phyloP scores from a whole-genome alignment of 75 land plant species.

The Isoetes taiwanensis region DNA sequence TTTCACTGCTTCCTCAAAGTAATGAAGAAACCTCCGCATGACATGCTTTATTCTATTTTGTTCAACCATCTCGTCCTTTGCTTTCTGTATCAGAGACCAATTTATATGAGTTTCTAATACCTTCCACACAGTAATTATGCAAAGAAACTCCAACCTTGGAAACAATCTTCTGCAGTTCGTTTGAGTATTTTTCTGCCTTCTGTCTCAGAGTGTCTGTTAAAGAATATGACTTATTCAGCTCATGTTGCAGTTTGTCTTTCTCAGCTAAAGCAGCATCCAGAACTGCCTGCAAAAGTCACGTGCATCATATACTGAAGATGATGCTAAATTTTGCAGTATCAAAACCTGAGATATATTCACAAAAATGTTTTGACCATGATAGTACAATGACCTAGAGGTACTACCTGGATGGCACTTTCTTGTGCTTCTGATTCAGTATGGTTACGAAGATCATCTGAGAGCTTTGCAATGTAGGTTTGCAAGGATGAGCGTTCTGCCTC shows the following conservation, averaged over 20 bases:
- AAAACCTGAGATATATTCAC: background rate
- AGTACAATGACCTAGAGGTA: background rate
- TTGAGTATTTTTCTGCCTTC: background rate
- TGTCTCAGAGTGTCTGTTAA: background rate
- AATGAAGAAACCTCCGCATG: slow-evolving; percentile 4
- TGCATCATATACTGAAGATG: slow-evolving; percentile 1
- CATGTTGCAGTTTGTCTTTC: background rate
- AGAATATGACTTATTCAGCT: background rate
- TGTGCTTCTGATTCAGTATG: background rate
- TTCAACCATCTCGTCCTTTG: background rate
- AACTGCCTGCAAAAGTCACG: background rate
- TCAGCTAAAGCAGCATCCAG: background rate
- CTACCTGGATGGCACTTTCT: background rate
- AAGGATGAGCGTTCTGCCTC: background rate
- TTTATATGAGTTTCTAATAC: background rate
- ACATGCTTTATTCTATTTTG: background rate
- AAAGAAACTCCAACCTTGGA: background rate
- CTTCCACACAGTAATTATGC: background rate
- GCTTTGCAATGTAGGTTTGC: slow-evolving; percentile 9
- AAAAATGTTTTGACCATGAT: background rate
- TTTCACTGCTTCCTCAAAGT: background rate
- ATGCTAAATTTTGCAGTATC: background rate
- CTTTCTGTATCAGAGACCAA: background rate
- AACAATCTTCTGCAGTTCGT: background rate
- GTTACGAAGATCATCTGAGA: slow-evolving; percentile 8